Conservation (phyloP, 208 protist species). For the Leishmania aethiopica region DNA sequence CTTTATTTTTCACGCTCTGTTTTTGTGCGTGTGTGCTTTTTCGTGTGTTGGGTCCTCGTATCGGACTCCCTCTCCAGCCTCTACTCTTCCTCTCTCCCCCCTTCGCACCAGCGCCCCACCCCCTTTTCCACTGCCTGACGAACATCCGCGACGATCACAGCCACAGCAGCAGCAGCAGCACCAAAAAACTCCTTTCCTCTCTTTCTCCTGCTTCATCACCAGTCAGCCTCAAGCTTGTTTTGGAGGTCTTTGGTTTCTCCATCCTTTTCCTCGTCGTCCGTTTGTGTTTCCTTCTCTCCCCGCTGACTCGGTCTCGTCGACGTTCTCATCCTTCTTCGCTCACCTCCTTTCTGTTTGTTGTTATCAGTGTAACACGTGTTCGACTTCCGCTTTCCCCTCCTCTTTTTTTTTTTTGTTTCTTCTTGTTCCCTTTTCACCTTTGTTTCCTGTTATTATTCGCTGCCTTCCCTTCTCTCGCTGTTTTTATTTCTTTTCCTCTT, state of each 20-base stretch:
- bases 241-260: slow-evolving; percentile 1
- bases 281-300: not conserved
- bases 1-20: slow-evolving; percentile 29
- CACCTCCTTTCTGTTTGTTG: slow-evolving; percentile 1
- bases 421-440: not conserved
- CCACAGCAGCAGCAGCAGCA: not conserved
- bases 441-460: slow-evolving; percentile 7
- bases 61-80: slow-evolving; percentile 1
- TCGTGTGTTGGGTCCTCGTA: not conserved
- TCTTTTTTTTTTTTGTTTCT: not conserved
- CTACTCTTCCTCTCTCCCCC: not conserved
- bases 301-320: not conserved
- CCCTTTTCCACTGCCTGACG: not conserved
- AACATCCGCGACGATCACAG: not conserved
- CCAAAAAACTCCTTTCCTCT: not conserved
- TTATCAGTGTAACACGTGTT: not conserved
- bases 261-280: slow-evolving; percentile 13
- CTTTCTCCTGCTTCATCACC: not conserved
- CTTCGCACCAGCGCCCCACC: not conserved
- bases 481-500: not conserved
- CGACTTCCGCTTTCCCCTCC: slow-evolving; percentile 7
- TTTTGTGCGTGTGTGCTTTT: slow-evolving; percentile 3
- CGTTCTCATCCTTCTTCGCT: not conserved
- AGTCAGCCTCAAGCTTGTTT: not conserved
- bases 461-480: slow-evolving; percentile 12